phyloP scores from a whole-genome alignment of 2,329 filamentous ascomycete genomes.

The Lojkania enalia region DNA sequence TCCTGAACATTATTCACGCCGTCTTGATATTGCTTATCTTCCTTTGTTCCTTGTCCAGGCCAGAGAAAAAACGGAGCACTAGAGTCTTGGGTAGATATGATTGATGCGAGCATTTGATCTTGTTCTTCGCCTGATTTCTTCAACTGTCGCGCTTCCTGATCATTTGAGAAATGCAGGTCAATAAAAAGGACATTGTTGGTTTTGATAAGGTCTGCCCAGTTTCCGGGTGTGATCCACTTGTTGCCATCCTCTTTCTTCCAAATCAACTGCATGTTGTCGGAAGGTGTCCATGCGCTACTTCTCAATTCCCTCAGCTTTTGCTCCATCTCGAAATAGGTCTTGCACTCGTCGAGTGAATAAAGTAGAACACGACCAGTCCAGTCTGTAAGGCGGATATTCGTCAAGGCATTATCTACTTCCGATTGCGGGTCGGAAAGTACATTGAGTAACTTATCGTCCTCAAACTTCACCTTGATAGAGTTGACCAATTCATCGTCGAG shows the following conservation, averaged over 20 bases:
- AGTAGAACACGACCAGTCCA: slow-evolving; percentile 24
- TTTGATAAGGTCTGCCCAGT: slow-evolving; percentile 26
- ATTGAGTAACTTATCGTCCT: slow-evolving; percentile 20
- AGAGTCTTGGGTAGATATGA: not conserved
- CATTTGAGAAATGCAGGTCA: slow-evolving; percentile 14
- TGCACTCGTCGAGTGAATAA: slow-evolving; percentile 25
- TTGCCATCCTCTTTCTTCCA: slow-evolving; percentile 8
- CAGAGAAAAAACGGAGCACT: slow-evolving; percentile 37
- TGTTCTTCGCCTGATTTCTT: not conserved
- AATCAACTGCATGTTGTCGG: slow-evolving; percentile 12
- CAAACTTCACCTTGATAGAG: slow-evolving; percentile 28
- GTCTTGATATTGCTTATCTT: not conserved
- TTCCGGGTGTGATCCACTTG: slow-evolving; percentile 16
- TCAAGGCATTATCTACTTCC: not conserved
- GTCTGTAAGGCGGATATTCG: slow-evolving; percentile 27
- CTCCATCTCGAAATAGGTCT: slow-evolving; percentile 38
- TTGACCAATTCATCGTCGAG: slow-evolving; percentile 28
- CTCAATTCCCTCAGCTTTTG: slow-evolving; percentile 28
- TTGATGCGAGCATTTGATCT: too few relatives aligned
- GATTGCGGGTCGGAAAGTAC: not conserved
- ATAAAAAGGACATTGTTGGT: slow-evolving; percentile 25
- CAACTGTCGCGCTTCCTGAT: slow-evolving; percentile 3
- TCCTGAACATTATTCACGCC: not conserved
- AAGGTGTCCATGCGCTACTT: not conserved
- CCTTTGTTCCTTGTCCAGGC: slow-evolving; percentile 13